Evolutionary conservation across 1,284 basidiomycete genomes (phyloP).

Genomic region (Athelia sp.): DNA sequence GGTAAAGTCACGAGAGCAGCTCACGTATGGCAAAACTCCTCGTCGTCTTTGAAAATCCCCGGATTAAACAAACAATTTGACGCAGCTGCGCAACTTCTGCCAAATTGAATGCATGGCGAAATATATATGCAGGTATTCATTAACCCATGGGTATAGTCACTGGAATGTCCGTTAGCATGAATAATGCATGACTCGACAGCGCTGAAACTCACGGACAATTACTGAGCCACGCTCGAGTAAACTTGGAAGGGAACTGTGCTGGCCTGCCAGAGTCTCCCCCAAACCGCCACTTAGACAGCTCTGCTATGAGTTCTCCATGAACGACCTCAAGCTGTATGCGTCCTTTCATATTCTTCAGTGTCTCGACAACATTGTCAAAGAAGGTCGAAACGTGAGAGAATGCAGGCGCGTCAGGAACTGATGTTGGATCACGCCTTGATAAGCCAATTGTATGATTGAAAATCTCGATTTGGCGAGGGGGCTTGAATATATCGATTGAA

Average conservation of each 20-base stretch:
- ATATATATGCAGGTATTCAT: conserved; percentile 23
- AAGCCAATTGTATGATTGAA: conserved; percentile 2
- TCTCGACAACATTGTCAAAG: conserved; percentile 7
- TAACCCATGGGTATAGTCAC: conserved; percentile 28
- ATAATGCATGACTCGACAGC: not conserved
- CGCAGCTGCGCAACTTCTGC: conserved; percentile 12
- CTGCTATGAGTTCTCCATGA: conserved; percentile 6
- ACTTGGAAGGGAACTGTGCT: conserved; percentile 7
- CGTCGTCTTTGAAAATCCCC: conserved; percentile 17
- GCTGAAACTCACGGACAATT: conserved; percentile 5
- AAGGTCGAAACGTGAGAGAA: conserved; percentile 1
- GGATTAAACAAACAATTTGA: conserved; percentile 28
- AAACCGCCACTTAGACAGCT: conserved; percentile 10
- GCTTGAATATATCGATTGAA: not conserved
- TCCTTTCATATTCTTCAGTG: conserved; percentile 4
- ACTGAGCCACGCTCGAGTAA: conserved; percentile 10
- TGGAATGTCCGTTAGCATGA: conserved; percentile 3
- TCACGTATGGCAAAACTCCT: conserved; percentile 24
- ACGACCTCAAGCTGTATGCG: conserved; percentile 8
- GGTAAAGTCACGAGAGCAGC: conserved; percentile 1
- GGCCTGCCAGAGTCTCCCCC: conserved; percentile 6
- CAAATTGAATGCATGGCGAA: conserved; percentile 13
- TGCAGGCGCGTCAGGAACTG: conserved; percentile 1
- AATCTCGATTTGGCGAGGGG: not conserved
- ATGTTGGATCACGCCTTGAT: not conserved